phyloP scores from a whole-genome alignment of 2,329 filamentous ascomycete genomes.

The Beauveria sp. region DNA sequence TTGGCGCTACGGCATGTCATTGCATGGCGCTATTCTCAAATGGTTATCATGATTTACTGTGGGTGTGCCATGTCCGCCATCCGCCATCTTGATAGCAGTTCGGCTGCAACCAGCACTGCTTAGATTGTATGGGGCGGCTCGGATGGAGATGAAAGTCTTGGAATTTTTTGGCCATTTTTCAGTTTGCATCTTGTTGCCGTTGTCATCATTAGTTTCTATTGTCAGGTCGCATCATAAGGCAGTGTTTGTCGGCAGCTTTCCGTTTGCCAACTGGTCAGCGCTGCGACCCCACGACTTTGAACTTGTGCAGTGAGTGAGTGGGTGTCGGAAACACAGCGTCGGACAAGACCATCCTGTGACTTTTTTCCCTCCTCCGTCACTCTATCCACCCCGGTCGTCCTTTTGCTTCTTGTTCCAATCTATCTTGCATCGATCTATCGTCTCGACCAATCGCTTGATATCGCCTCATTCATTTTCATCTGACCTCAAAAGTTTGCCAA shows the following conservation, averaged over 20 bases:
- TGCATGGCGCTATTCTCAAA: too few species aligned
- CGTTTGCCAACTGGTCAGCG: background rate
- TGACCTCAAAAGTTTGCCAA: background rate
- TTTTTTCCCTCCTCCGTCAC: background rate
- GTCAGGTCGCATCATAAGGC: too few species aligned
- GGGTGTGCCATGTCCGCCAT: too few species aligned
- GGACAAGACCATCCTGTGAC: slow-evolving; percentile 4
- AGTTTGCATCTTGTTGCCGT: too few species aligned
- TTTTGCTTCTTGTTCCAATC: background rate
- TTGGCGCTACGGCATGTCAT: too few species aligned
- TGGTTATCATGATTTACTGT: too few species aligned
- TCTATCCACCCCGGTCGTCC: background rate
- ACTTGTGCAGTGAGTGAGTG: background rate
- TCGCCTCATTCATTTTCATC: background rate
- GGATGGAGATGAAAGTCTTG: too few species aligned
- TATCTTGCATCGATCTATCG: background rate
- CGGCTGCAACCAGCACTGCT: too few species aligned
- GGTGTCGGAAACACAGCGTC: background rate
- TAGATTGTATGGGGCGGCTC: too few species aligned
- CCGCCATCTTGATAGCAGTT: too few species aligned
- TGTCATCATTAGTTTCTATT: too few species aligned
- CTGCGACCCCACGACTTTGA: background rate
- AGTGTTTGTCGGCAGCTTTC: background rate
- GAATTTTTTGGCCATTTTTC: too few species aligned
- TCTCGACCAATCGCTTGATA: background rate